Base-by-base conservation (phyloP, 306 rosid species). In the Lathyrus oleraceus region DNA sequence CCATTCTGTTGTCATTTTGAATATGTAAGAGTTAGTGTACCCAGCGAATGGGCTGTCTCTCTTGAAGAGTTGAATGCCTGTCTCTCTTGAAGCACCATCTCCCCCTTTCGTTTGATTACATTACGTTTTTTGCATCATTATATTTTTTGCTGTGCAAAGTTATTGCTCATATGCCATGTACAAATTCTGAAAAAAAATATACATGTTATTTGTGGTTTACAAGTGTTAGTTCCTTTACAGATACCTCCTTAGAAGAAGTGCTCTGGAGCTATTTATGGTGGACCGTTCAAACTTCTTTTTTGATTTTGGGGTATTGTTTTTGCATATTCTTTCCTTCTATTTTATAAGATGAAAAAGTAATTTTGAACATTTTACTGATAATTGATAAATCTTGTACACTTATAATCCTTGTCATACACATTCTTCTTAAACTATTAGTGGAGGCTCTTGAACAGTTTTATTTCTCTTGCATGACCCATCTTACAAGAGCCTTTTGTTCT, bases 181-280 rank as follows among this genome's bases (percentile, higher is more conserved):
- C 16, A 40, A 59, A 21, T 77, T 72, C 45, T 19, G n/a, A 36
- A 70, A 51, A 49, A 40, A 9, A 54, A 12, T 6, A 57, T 53
- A 25, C 51, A 10, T 43, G 11, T 10, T 77, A 49, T 73, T 36
- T 28, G 74, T 61, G 47, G 8, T 57, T 81, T 64, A 69, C 35
- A 27, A 66, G 43, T 23, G 56, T 73, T 73, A 13, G 19, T 73
- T 74, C 38, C 67, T 54, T 75, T 72, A 54, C 86, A 94, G 99
- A 76, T 91, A 91, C 84, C 96, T 94, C 65, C 89, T 94, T 48
- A 84, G 97, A 89, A 87, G 99, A 85, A 91, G 97, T 85, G 96
- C 99, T 73, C 80, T 94, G 78, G 99, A 94, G 82, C 89, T 94
- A 75, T 91, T 94, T 82, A 84, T 91, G 99, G 88, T 94, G 79